Base-by-base conservation (phyloP, 306 rosid species). In the Gleditsia sinensis region DNA sequence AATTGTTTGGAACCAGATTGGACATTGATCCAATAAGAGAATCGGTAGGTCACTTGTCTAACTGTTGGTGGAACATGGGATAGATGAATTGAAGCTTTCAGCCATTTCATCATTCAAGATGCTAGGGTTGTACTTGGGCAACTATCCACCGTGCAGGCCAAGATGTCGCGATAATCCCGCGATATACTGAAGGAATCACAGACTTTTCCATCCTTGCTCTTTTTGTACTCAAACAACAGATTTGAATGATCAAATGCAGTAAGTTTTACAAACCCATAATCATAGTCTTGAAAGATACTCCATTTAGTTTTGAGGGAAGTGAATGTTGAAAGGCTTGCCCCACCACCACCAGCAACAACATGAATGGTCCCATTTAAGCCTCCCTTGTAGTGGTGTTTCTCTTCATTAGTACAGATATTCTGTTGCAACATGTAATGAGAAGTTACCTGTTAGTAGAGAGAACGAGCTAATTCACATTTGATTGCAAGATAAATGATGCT, bases 181-280 rank as follows among this genome's bases (percentile, higher is more conserved):
- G 90, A 83, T 72, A 94, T 83, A 45, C 68, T 82, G 85, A 91
- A 89, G 1, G 92, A 91, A 76, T 93, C 97, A 4, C 89, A 83
- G 48, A 88, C 92, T 57, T 84, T 87, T 75, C 96, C 98, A 69
- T 93, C 85, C 36, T 91, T 85, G 87, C 97, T 91, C 88, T 88
- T 91, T 90, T 85, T 91, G 88, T 93, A 93, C 91, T 91, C 92
- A 25, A 91, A 89, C 91, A 89, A 67, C 21, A 94, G 74, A 81
- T 88, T 94, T 20, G 92, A 89, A 81, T 69, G 86, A 78, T 94
- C 89, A 40, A 80, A 86, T 69, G 96, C 93, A 42, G 94, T 89
- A 43, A 88, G 86, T 70, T 91, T 89, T 54, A 89, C 92, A 57
- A 88, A 90, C 17, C 97, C 94, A 9, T 81, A 81, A 68, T 94